phyloP scores from a whole-genome alignment of 2,329 filamentous ascomycete species.

The Penicillium glabrum region DNA sequence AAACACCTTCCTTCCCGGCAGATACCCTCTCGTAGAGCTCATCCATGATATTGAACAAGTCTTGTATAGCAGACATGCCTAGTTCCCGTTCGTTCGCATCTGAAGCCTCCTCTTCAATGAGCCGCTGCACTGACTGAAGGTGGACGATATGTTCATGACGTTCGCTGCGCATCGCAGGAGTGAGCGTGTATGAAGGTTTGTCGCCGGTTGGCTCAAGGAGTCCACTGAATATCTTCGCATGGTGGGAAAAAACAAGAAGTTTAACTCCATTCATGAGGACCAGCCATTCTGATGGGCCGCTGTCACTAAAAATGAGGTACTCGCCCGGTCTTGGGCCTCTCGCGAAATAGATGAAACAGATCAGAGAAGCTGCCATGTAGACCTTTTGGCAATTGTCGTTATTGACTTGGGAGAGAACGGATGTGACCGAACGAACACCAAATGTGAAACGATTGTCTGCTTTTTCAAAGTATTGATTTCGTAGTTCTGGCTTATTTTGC shows the following conservation, averaged over 20 bases:
- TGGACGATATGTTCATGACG: conserved; percentile 14
- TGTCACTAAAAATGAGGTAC: conserved; percentile 33
- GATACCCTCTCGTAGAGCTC: conserved; percentile 18
- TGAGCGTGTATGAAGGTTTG: neutral
- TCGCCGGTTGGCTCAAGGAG: conserved; percentile 16
- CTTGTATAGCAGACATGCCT: conserved; percentile 11
- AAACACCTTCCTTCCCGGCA: conserved; percentile 7
- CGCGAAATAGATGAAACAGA: conserved; percentile 37
- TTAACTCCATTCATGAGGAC: conserved; percentile 33
- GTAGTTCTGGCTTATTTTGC: conserved; percentile 17
- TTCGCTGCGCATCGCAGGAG: conserved; percentile 14
- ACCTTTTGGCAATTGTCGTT: conserved; percentile 31
- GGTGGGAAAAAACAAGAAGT: conserved; percentile 21
- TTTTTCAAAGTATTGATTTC: conserved; percentile 23
- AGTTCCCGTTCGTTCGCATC: neutral
- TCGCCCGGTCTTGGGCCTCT: conserved; percentile 30
- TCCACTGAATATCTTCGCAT: conserved; percentile 25
- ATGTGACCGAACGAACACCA: conserved; percentile 32
- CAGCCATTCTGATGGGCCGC: conserved; percentile 32
- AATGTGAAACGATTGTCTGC: conserved; percentile 37
- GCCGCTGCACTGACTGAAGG: conserved; percentile 9
- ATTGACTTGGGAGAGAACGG: conserved; percentile 26
- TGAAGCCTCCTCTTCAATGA: conserved; percentile 8
- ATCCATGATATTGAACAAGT: conserved; percentile 15
- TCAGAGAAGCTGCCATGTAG: conserved; percentile 32